Evolutionary conservation across 129 eudicot species (phyloP), one percentile per base, ranked within the genome.

Genomic region (Smallanthus sonchifolius): DNA sequence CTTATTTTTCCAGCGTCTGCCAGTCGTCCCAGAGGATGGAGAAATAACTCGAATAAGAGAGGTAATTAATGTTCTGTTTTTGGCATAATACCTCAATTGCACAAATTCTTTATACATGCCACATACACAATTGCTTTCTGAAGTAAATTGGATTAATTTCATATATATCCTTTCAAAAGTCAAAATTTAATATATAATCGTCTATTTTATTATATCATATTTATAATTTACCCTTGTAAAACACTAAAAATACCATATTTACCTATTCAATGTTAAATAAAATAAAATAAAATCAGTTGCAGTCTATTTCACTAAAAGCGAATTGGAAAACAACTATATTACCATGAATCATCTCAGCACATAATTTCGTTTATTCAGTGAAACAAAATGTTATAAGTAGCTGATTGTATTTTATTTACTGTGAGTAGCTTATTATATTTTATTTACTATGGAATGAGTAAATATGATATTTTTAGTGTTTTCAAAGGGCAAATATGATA

Each of bases 11-110:
- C 89, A 89, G 96, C 81, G 80, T 77, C 16, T 77, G 44, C 88
- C 90, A n/a, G 81, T 89, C 54, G 81, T 87, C 24, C 81, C 47
- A 6, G 86, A 59, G 17, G 96, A 89, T 81, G 96, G 96, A 75
- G 96, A 68, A 51, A 81, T 79, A 34, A 70, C 84, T 57, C 84
- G 68, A 75, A 78, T 61, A 55, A 57, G 89, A 87, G 80, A 87
- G 92, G 96, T 89, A 79, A 37, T 34, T 51, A 38, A 47, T 48
- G 13, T 72, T 84, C 14, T 32, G 48, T 48, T 47, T 69, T 30
- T 54, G 51, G 37, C 68, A 43, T 73, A 6, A 51, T 61, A 59
- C 69, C 24, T 65, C 15, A 43, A 61, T 13, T 51, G 32, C 14
- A 48, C 55, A 37, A 36, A 38, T 37, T 37, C 14, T 7, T 60